A percentile compares a stretch with the other conserved stretches of the same genome.
These are phyloP conservation scores for Eleusine indica DNA, from an alignment of 176 grass and related monocot genomes.

Conservation along the genomic window DNA sequence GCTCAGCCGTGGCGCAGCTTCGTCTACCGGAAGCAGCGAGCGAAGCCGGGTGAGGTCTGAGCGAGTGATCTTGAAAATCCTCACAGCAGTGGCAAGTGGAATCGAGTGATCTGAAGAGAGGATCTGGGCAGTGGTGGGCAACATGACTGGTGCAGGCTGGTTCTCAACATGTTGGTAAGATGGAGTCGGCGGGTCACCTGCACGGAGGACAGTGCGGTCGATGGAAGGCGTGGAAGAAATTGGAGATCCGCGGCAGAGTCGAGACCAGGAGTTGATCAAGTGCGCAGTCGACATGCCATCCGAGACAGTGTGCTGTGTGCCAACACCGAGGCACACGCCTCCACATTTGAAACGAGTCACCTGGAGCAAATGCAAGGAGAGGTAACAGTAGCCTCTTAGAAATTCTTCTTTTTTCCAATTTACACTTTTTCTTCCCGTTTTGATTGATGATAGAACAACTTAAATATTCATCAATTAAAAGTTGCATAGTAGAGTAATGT, in stretches of 20 bases:
- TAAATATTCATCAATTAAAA: too few species aligned
- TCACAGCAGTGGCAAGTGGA: neutral
- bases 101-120: neutral
- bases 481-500: too few species aligned
- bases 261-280: neutral
- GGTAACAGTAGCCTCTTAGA: too few species aligned
- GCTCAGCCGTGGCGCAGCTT: neutral
- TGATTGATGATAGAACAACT: too few species aligned
- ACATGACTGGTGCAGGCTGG: neutral
- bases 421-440: too few species aligned
- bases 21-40: neutral
- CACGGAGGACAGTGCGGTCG: neutral
- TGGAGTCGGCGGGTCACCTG: neutral
- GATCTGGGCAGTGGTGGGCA: too few species aligned
- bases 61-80: neutral
- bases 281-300: neutral
- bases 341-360: too few species aligned
- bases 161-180: neutral
- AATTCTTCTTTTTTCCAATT: too few species aligned
- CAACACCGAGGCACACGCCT: too few species aligned
- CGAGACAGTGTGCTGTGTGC: neutral
- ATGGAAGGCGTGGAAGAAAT: neutral
- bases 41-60: neutral
- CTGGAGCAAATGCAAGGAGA: too few species aligned
- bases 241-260: neutral